phyloP scores from a whole-genome alignment of 345 rosid genomes.

The Laguncularia racemosa region DNA sequence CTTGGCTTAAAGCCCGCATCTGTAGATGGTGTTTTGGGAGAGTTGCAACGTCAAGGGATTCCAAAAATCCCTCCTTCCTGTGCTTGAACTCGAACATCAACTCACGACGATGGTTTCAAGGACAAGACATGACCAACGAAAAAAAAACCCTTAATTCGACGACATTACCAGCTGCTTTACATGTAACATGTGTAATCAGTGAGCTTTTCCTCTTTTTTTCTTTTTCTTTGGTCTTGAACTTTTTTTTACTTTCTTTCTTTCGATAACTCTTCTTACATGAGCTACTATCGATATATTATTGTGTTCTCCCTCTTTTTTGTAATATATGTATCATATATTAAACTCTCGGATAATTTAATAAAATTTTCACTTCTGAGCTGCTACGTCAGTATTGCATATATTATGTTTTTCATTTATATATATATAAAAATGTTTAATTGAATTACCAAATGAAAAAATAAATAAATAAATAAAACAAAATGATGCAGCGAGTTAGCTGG shows the following conservation, averaged over 20 bases:
- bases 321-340: no score
- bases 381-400: no score
- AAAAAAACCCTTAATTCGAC: conserved; percentile 15
- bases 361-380: no score
- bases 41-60: conserved; percentile 83
- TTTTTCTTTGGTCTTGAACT: background rate
- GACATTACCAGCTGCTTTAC: conserved; percentile 23
- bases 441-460: no score
- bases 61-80: conserved; percentile 58
- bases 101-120: conserved; percentile 1
- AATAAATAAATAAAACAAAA: no score
- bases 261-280: no score
- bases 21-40: conserved; percentile 54
- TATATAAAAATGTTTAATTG: no score
- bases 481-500: no score
- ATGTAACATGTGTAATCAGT: conserved; percentile 14
- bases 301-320: no score
- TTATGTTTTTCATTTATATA: no score
- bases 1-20: conserved; percentile 81
- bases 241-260: background rate
- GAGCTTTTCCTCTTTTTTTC: conserved; percentile 3
- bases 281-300: no score
- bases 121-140: background rate
- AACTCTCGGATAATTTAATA: no score
- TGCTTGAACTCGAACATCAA: conserved; percentile 15